Base-by-base conservation (phyloP, 768 basidiomycete genomes). In the Russula emetica region DNA sequence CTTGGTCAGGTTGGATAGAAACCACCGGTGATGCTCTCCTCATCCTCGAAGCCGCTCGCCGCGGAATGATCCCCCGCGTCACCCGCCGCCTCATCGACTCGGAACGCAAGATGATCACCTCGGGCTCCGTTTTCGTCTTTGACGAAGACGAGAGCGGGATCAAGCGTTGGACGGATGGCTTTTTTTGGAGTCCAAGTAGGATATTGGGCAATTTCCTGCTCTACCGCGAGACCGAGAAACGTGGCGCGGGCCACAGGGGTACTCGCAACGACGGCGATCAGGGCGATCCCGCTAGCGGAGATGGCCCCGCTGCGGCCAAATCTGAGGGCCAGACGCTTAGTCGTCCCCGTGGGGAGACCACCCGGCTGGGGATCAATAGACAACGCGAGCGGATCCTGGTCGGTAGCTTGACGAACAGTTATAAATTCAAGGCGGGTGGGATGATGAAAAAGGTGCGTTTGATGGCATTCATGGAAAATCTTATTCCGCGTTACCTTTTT, bases 111-210 rank as follows among this genome's bases (percentile, higher is more conserved):
- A 92, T 96, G 87, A 94, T 98, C 73, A 87, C 87, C 20, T 90
- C 88, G 7, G 95, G 95, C 61, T 90, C 90, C 8, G 93, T 98
- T 13, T 98, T 98, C 70, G 95, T 97, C 68, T 98, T 97, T 72
- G 93, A 98, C 74, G 95, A 97, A 78, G 89, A 93, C 70, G 94
- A 96, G 76, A 93, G 91, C 71, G 94, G 94, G 30, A 98, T 98
- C 78, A 96, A 95, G 78, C 83, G 95, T 50, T 97, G 94, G 92
- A 98, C 95, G 1, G 95, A 98, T 76, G 94, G 94, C n/a, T 87
- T 91, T 73, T 89, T 90, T 73, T 97, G 95, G 95, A 91, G 88
- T 69, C 95, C 95, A 0, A 90, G 87, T 68, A 81, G 95, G 62
- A 97, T 97, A 36, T 78, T 97, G 63, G 92, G 92, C 70, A 98